phyloP scores from a whole-genome alignment of 352 stramenopile species.

The Pythium oligandrum region DNA sequence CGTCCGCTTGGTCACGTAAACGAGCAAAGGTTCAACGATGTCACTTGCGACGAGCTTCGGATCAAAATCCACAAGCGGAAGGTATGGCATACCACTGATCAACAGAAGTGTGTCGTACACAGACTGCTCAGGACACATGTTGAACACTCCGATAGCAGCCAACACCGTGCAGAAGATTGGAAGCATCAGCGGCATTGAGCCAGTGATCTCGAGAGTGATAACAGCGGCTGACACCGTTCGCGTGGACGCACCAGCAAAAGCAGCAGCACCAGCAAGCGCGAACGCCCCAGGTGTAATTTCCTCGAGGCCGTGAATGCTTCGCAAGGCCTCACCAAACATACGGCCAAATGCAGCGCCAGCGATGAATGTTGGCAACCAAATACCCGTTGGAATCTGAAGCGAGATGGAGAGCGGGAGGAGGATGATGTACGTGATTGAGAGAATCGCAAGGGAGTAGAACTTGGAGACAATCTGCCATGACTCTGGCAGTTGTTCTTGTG shows the following conservation, averaged over 20 bases:
- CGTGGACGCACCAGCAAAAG: constrained; percentile 65
- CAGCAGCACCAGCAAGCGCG: constrained; percentile 70
- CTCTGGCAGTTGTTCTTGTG: constrained; percentile 31
- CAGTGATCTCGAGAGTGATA: constrained; percentile 85
- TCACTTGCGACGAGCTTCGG: constrained; percentile 44
- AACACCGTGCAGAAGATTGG: constrained; percentile 76
- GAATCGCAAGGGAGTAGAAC: constrained; percentile 51
- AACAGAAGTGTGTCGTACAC: constrained; percentile 84
- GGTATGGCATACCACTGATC: constrained; percentile 70
- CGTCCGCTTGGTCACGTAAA: constrained; percentile 73
- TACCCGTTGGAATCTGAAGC: constrained; percentile 71
- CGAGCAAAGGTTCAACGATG: constrained; percentile 64
- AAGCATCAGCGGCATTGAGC: constrained; percentile 76
- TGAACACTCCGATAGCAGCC: constrained; percentile 55
- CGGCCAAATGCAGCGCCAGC: constrained; percentile 74
- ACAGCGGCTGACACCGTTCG: constrained; percentile 78
- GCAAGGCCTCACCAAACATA: constrained; percentile 64
- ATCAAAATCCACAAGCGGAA: constrained; percentile 81
- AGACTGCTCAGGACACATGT: constrained; percentile 64
- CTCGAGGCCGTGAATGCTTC: constrained; percentile 5
- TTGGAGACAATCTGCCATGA: constrained; percentile 55
- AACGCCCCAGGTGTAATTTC: constrained; percentile 65
- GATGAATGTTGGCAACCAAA: constrained; percentile 86
- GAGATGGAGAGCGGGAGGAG: constrained; percentile 81
- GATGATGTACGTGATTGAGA: constrained; percentile 49